Base-by-base conservation (phyloP, 2,329 filamentous ascomycete genomes). In the Sodiomyces alkalinus region DNA sequence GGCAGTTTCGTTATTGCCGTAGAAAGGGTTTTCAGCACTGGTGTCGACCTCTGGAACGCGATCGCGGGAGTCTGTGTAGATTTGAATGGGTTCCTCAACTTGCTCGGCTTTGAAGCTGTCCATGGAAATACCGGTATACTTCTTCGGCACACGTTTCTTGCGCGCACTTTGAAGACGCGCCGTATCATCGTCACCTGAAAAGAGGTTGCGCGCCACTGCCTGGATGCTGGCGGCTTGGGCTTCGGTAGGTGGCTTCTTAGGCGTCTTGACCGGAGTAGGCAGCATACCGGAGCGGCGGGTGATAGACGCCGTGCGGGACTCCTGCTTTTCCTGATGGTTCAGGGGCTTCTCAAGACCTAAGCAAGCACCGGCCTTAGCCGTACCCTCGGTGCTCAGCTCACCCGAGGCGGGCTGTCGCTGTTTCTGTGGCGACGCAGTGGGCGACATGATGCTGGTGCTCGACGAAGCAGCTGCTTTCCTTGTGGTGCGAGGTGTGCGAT, bases 11-110 rank as follows among this genome's bases (percentile, higher is more conserved):
- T 40, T 36, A 24, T 59, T 57, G 29, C 63, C 68, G 34, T 73
- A 66, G 48, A 87, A 90, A 1, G 80, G 80, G 45, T 87, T 90
- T 16, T 75, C 72, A 6, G 59, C 53, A 39, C 63, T 72, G n/a
- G 54, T 47, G 41, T 83, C 79, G 22, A 70, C 55, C 37, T 73
- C 65, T 13, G 81, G 81, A 22, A 85, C 52, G 30, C 76, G 74
- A 40, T 92, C 85, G 38, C 83, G 76, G 1, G 80, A 72, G 48
- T 90, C 80, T 22, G 77, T 85, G 46, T 74, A 87, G 43, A 87
- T 81, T 38, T 68, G 51, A 39, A 86, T 80, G n/a, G 60, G 49
- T 22, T 63, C 57, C 22, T 70, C 62, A 6, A 62, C 53, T n/a
- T 67, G 62, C 28, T 72, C 65, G 6, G 52, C 62, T 15, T 52